Base-by-base conservation (phyloP, 805 yeast species). In the Candida hungchunana region DNA sequence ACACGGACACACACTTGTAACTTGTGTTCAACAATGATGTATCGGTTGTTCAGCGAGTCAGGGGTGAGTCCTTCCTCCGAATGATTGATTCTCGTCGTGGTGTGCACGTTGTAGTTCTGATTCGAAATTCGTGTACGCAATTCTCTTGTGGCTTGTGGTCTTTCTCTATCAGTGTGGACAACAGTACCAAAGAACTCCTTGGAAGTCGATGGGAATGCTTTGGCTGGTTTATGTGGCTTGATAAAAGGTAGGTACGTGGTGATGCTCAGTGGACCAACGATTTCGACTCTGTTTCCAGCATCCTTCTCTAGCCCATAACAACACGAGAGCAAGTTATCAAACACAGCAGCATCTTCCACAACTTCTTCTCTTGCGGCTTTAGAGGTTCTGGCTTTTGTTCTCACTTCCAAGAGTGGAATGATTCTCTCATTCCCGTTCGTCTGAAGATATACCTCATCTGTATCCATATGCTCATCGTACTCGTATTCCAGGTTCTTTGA, bases 1-100 rank as follows among this genome's bases (percentile, higher is more conserved):
- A 83, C 75, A 38, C 93, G 63, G 38, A 83, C 70, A 47, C 82
- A 76, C 5, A 83, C 69, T 53, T 83, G 93, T 32, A 83, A 56
- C 32, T 88, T 64, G 55, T 83, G 94, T 37, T 72, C 68, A 13
- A 82, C 67, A 45, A 71, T 75, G 29, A 83, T 67, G 48, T 78
- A 80, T 22, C 77, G 68, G 49, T 72, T 79, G 44, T 81, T 75
- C 12, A 73, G 64, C 28, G 67, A 57, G 49, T 82, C 88, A 1
- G 89, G 79, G 7, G 35, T 30, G 7, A 54, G 20, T 0, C 57
- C 55, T 14, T 46, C 48, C 18, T 42, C 45, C 8, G 45, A 37
- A 5, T 28, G 32, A 15, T 46, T 44, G 13, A 43, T 21, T 25
- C 29, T 38, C 4, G 57, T 27, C 4, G 11, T 32, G 1, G 43